Evolutionary conservation across 257 asterid genomes (phyloP).

Genomic region (Przewalskia tangutica): DNA sequence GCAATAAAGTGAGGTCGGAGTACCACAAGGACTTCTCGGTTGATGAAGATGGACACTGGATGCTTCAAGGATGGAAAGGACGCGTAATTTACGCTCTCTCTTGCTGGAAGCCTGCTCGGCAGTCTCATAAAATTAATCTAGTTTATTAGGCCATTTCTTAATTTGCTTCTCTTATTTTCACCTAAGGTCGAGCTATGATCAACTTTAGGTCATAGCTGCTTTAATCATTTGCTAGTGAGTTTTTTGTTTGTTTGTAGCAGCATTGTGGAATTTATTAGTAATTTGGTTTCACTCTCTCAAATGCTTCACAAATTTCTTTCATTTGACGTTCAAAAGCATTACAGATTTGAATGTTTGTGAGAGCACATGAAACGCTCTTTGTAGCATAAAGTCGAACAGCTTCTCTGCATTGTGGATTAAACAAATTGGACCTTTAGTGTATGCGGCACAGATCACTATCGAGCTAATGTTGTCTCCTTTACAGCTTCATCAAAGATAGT

Average conservation of each 20-base stretch:
- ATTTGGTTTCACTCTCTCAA: background rate
- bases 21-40: constrained; percentile 24
- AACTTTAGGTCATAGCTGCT: background rate
- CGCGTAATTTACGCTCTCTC: constrained; percentile 19
- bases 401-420: too few relatives aligned
- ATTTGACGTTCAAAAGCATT: too few relatives aligned
- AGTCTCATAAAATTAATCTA: background rate
- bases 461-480: background rate
- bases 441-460: too few relatives aligned
- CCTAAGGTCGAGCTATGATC: background rate
- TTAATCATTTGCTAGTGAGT: background rate
- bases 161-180: background rate
- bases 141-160: background rate
- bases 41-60: constrained; percentile 25
- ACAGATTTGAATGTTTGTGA: too few relatives aligned
- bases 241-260: background rate
- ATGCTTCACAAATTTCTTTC: too few relatives aligned
- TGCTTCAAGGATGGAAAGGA: constrained; percentile 36
- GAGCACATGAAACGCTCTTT: too few relatives aligned
- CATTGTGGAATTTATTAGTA: background rate
- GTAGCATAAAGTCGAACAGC: too few relatives aligned
- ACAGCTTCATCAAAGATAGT: background rate
- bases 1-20: constrained; percentile 13
- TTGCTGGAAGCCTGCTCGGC: constrained; percentile 16
- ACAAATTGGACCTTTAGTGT: too few relatives aligned